phyloP scores from a whole-genome alignment of 371 early-diverging fungal genomes.

The Mortierella sp. region DNA sequence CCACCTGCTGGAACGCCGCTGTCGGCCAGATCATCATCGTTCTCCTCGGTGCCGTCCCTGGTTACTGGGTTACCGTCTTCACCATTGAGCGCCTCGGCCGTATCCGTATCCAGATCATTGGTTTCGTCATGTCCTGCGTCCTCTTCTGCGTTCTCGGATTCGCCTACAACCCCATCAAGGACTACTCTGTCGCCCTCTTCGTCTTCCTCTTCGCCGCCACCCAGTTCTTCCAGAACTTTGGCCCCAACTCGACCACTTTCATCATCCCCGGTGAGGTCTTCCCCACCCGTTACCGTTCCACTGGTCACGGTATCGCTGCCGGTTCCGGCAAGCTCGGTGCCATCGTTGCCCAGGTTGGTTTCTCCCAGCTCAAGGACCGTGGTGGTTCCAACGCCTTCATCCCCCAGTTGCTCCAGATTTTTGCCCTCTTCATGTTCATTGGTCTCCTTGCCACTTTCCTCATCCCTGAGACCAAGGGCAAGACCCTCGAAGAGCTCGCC shows the following conservation, averaged over 20 bases:
- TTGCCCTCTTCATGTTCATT: conserved; percentile 83
- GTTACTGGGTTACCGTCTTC: conserved; percentile 88
- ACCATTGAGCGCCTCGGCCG: conserved; percentile 86
- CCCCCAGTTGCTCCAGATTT: conserved; percentile 77
- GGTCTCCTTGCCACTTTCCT: conserved; percentile 76
- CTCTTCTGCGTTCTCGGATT: conserved; percentile 83
- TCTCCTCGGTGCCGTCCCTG: conserved; percentile 88
- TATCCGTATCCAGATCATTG: conserved; percentile 84
- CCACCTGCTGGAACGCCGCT: conserved; percentile 71
- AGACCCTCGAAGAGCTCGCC: conserved; percentile 65
- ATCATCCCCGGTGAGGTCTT: conserved; percentile 89
- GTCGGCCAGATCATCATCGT: conserved; percentile 89
- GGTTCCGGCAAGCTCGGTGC: conserved; percentile 91
- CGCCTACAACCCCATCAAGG: conserved; percentile 63
- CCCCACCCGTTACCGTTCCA: conserved; percentile 89
- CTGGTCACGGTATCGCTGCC: conserved; percentile 92
- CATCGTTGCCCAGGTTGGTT: conserved; percentile 82
- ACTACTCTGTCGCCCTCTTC: conserved; percentile 70
- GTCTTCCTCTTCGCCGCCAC: conserved; percentile 81
- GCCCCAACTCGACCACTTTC: conserved; percentile 92
- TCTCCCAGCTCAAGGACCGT: conserved; percentile 78
- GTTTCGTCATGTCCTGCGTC: conserved; percentile 80
- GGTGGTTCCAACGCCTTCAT: conserved; percentile 77
- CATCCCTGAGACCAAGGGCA: conserved; percentile 83
- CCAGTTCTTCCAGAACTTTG: conserved; percentile 92